These are phyloP conservation scores for Biscogniauxia mediterranea DNA, from an alignment of 2,329 filamentous ascomycete species.

Conservation along the genomic window DNA sequence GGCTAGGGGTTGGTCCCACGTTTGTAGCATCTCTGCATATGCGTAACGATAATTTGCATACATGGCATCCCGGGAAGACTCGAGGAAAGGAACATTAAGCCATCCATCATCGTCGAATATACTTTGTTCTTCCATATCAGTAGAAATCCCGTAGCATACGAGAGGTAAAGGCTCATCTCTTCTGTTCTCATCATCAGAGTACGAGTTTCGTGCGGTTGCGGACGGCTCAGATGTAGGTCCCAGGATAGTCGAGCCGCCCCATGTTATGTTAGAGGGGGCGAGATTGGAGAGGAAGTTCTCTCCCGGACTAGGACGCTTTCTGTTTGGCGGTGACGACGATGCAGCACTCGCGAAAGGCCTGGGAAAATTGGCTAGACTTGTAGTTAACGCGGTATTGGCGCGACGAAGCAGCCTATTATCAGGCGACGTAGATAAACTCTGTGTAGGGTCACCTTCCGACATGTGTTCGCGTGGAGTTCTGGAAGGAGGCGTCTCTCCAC, in stretches of 20 bases:
- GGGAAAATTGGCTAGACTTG: constrained; percentile 54
- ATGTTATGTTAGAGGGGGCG: constrained; percentile 51
- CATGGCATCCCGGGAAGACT: constrained; percentile 45
- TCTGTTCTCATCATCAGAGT: constrained; percentile 53
- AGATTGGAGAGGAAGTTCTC: constrained; percentile 58
- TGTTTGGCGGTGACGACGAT: constrained; percentile 41
- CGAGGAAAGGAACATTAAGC: constrained; percentile 57
- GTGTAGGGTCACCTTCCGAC: constrained; percentile 45
- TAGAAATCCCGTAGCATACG: constrained; percentile 50
- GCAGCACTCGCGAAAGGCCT: constrained; percentile 40
- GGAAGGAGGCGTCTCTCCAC: constrained; percentile 59
- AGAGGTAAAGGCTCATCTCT: constrained; percentile 46
- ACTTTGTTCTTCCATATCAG: constrained; percentile 60
- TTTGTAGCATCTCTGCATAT: constrained; percentile 67
- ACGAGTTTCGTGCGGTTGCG: constrained; percentile 47
- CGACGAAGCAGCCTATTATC: constrained; percentile 53
- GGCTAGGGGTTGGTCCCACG: constrained; percentile 62
- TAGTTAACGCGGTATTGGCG: constrained; percentile 54
- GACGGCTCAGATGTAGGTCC: constrained; percentile 43
- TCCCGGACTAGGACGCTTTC: constrained; percentile 60
- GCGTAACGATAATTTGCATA: constrained; percentile 62
- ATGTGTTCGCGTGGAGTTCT: constrained; percentile 45
- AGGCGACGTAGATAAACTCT: constrained; percentile 59
- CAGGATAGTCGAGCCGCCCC: constrained; percentile 46
- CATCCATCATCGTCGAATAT: constrained; percentile 68